Conservation (phyloP, 1,139 yeast genomes). For the Suhomyces chickasaworum region DNA sequence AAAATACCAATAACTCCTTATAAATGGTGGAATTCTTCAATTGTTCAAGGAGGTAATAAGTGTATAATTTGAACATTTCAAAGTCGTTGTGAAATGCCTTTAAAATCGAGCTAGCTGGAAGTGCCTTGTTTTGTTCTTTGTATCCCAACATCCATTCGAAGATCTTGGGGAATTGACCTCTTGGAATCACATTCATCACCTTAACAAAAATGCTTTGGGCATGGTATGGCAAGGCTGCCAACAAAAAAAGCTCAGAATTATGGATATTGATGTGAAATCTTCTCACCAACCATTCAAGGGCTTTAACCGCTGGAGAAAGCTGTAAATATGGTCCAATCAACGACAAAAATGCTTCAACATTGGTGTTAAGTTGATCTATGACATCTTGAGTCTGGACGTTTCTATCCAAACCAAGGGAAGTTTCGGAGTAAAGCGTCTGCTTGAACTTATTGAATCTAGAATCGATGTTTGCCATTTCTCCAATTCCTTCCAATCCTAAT, state of each 20-base stretch:
- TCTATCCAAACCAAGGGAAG: conserved; percentile 79
- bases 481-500: conserved; percentile 73
- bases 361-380: conserved; percentile 68
- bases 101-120: conserved; percentile 69
- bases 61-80: conserved; percentile 66
- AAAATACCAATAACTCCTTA: conserved; percentile 75
- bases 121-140: conserved; percentile 63
- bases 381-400: conserved; percentile 77
- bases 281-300: conserved; percentile 94
- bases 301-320: conserved; percentile 73
- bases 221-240: conserved; percentile 78
- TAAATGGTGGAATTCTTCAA: conserved; percentile 59
- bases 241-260: conserved; percentile 69
- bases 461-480: conserved; percentile 70
- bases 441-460: conserved; percentile 71
- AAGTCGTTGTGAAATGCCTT: conserved; percentile 70
- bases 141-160: conserved; percentile 72
- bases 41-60: conserved; percentile 58
- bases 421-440: conserved; percentile 74
- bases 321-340: conserved; percentile 76
- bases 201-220: conserved; percentile 71
- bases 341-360: conserved; percentile 72
- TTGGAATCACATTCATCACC: conserved; percentile 68
- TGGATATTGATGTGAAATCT: conserved; percentile 85
- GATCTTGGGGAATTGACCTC: conserved; percentile 65